Evolutionary conservation across 192 early-diverging fungal species (phyloP).

Genomic region (Rhizoclosmatium sp.): DNA sequence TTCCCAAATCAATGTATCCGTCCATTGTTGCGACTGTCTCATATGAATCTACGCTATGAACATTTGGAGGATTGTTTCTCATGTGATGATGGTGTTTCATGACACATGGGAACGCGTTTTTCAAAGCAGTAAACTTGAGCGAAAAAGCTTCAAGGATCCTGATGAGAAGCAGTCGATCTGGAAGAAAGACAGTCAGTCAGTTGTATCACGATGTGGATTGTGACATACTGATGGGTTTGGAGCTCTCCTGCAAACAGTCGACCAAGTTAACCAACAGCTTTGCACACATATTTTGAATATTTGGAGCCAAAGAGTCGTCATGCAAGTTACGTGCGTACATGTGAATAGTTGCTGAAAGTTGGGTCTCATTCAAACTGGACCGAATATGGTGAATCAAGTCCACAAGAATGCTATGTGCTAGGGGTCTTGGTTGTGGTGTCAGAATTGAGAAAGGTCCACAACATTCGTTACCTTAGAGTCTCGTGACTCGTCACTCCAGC

Average conservation of each 20-base stretch:
- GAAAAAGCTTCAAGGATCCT: slow-evolving; percentile 88
- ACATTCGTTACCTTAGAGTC: slow-evolving; percentile 72
- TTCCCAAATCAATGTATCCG: slow-evolving; percentile 63
- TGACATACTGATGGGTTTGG: slow-evolving; percentile 26
- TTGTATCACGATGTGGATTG: neutral
- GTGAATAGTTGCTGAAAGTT: slow-evolving; percentile 85
- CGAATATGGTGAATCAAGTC: slow-evolving; percentile 97
- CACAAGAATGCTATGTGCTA: slow-evolving; percentile 94
- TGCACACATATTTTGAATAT: slow-evolving; percentile 96
- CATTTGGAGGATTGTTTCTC: slow-evolving; percentile 24
- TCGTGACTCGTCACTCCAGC: slow-evolving; percentile 92
- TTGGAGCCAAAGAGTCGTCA: slow-evolving; percentile 87
- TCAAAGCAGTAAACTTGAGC: slow-evolving; percentile 75
- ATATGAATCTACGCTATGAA: slow-evolving; percentile 22
- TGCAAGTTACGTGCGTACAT: slow-evolving; percentile 94
- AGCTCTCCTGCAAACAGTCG: slow-evolving; percentile 58
- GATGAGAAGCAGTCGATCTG: slow-evolving; percentile 51
- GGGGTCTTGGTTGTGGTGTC: slow-evolving; percentile 60
- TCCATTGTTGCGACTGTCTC: slow-evolving; percentile 44
- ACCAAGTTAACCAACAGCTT: slow-evolving; percentile 92
- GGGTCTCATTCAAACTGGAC: slow-evolving; percentile 77
- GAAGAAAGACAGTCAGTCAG: slow-evolving; percentile 25
- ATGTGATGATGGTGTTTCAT: slow-evolving; percentile 43
- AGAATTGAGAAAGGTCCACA: slow-evolving; percentile 1
- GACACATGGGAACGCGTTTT: slow-evolving; percentile 67